Evolutionary conservation across 2,329 filamentous ascomycete species (phyloP).

Genomic region (Aschersonia sp.): DNA sequence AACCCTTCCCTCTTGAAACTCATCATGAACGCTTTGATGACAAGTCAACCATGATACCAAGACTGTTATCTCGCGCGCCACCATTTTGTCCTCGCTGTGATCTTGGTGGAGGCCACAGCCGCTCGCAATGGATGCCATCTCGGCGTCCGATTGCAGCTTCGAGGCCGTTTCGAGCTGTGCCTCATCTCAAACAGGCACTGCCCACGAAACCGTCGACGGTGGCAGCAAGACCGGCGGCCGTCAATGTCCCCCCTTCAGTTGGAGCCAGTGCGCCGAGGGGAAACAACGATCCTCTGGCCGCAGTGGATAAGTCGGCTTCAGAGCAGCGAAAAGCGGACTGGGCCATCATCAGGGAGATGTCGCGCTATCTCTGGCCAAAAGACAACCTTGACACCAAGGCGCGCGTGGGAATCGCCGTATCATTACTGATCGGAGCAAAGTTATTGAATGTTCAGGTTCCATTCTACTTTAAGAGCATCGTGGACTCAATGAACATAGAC

Average conservation of each 20-base stretch:
- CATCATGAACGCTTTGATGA: not conserved
- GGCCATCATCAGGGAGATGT: slow-evolving; percentile 98
- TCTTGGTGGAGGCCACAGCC: slow-evolving; percentile 10
- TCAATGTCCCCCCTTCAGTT: not conserved
- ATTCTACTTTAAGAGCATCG: slow-evolving; percentile 97
- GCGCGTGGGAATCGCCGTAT: slow-evolving; percentile 73
- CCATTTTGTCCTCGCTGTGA: slow-evolving; percentile 17
- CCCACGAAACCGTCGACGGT: slow-evolving; percentile 5
- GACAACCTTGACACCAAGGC: slow-evolving; percentile 58
- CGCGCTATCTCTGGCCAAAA: slow-evolving; percentile 90
- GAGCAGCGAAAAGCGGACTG: slow-evolving; percentile 95
- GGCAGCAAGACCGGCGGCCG: not conserved
- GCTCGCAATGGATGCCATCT: slow-evolving; percentile 13
- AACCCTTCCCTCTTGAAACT: too few relatives aligned
- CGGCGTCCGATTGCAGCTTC: slow-evolving; percentile 11
- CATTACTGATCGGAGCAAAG: slow-evolving; percentile 77
- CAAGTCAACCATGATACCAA: slow-evolving; percentile 18
- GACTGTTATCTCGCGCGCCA: slow-evolving; percentile 18
- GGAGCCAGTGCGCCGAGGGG: slow-evolving; percentile 6
- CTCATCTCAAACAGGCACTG: slow-evolving; percentile 7
- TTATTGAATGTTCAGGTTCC: slow-evolving; percentile 94
- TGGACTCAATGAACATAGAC: slow-evolving; percentile 96
- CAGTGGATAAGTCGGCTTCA: slow-evolving; percentile 41
- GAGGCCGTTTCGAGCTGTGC: slow-evolving; percentile 17
- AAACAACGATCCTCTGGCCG: slow-evolving; percentile 16